Base-by-base conservation (phyloP, 805 yeast genomes). In the Lipomyces spencermartinsiae region DNA sequence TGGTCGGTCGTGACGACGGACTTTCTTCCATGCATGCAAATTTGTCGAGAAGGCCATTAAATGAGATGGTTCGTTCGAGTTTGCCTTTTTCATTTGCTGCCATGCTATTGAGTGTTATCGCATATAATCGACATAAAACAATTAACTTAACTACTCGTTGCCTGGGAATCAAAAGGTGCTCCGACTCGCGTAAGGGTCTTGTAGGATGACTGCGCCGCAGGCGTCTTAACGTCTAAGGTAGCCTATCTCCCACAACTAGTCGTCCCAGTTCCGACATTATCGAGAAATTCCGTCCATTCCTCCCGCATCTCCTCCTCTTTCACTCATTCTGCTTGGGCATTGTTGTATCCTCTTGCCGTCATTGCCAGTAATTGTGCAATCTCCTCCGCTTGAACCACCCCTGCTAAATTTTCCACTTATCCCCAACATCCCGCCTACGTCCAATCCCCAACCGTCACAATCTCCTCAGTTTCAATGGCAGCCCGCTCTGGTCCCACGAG, bases 401-500 rank as follows among this genome's bases (percentile, higher is more conserved):
- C 43, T 25, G 1, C 5, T 37, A 43, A 6, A 12, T 16, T n/a
- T 43, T 43, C n/a, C 22, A n/a, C n/a, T 43, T n/a, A 43, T n/a
- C 19, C 49, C 49, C 49, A 43, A 6, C 49, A 16, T 9, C 19
- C 49, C 16, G 22, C 19, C 16, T 14, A 10, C 46, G 22, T 1
- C 22, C 22, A 16, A 43, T n/a, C 22, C n/a, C 25, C 49, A 8
- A 16, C 22, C 19, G 6, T 43, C 49, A 16, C 16, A 43, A n/a
- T 43, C 16, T 43, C 49, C 49, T 43, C 49, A 43, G 49, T 43
- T 43, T 1, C 49, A 43, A 43, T 43, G 49, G 49, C 49, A 9
- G 22, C 49, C 16, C 49, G 49, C 49, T n/a, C 49, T 16, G 49
- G 49, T 16, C 49, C 25, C 22, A 6, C 71, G 43, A 90, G 87